These are phyloP conservation scores for Aspergillus pseudoterreus DNA, from an alignment of 2,329 filamentous ascomycete genomes.

Conservation along the genomic window DNA sequence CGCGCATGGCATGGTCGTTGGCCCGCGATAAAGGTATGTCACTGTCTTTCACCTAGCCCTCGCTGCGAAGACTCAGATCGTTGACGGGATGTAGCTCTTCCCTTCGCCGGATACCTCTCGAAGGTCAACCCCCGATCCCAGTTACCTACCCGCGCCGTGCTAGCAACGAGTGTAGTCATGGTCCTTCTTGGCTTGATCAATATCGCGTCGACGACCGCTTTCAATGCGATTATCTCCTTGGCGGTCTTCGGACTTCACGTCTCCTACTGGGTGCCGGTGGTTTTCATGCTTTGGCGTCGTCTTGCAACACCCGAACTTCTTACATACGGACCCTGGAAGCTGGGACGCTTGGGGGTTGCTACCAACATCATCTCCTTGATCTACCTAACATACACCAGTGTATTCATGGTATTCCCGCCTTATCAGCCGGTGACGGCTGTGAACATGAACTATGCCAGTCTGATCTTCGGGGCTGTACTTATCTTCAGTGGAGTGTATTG, in stretches of 20 bases:
- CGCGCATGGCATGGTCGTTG: background rate
- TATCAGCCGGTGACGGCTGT: slow-evolving; percentile 24
- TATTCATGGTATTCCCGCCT: slow-evolving; percentile 51
- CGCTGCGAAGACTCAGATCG: background rate
- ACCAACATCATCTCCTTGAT: slow-evolving; percentile 44
- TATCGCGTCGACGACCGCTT: slow-evolving; percentile 16
- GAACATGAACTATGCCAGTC: slow-evolving; percentile 43
- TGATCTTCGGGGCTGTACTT: slow-evolving; percentile 21
- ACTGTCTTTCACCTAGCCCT: too few species aligned
- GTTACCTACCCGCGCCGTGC: slow-evolving; percentile 2
- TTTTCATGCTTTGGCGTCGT: slow-evolving; percentile 24
- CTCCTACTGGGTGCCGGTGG: slow-evolving; percentile 24
- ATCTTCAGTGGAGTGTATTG: slow-evolving; percentile 3
- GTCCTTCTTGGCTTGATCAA: slow-evolving; percentile 21
- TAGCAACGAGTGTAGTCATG: slow-evolving; percentile 13
- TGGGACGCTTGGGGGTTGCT: background rate
- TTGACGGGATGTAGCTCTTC: background rate
- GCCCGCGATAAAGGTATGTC: slow-evolving; percentile 4
- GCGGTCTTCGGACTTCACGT: slow-evolving; percentile 21
- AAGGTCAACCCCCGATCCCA: background rate
- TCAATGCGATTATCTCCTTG: slow-evolving; percentile 22
- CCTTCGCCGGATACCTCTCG: background rate
- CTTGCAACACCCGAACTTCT: background rate
- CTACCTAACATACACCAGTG: slow-evolving; percentile 51
- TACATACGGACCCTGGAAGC: slow-evolving; percentile 1